These are phyloP conservation scores for Mycena amicta DNA, from an alignment of 768 basidiomycete species.

Conservation along the genomic window DNA sequence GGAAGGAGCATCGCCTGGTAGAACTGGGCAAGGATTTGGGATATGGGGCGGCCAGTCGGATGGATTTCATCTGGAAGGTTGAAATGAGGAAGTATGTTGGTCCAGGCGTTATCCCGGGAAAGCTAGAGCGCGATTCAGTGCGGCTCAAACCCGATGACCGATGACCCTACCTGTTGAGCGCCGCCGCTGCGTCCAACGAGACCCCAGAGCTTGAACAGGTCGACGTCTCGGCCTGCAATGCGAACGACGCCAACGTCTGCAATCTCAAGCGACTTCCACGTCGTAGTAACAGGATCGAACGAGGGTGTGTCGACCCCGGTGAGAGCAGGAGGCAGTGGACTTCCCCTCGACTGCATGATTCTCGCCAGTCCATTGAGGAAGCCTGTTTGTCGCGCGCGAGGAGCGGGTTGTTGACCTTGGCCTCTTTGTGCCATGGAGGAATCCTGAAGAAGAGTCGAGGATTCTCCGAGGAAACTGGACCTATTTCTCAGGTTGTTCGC, in stretches of 20 bases:
- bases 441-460: neutral
- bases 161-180: slow-evolving; percentile 52
- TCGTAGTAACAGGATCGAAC: slow-evolving; percentile 65
- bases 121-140: slow-evolving; percentile 39
- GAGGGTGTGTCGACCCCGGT: slow-evolving; percentile 60
- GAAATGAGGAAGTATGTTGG: slow-evolving; percentile 52
- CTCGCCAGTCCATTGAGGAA: slow-evolving; percentile 66
- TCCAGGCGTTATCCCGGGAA: slow-evolving; percentile 58
- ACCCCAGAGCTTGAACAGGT: slow-evolving; percentile 75
- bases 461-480: neutral
- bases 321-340: slow-evolving; percentile 75
- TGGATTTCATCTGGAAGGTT: slow-evolving; percentile 60
- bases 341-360: slow-evolving; percentile 56
- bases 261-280: slow-evolving; percentile 67
- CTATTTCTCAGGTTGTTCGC: slow-evolving; percentile 50
- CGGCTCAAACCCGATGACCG: slow-evolving; percentile 11
- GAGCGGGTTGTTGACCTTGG: neutral
- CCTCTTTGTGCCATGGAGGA: neutral
- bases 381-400: slow-evolving; percentile 46
- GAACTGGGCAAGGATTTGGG: slow-evolving; percentile 54
- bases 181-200: slow-evolving; percentile 65
- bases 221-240: slow-evolving; percentile 73
- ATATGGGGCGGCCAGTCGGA: slow-evolving; percentile 50
- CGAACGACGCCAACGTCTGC: slow-evolving; percentile 64
- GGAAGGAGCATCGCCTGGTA: slow-evolving; percentile 67